These are phyloP conservation scores for Alternaria sp. DNA, from an alignment of 2,329 filamentous ascomycete genomes.

Conservation along the genomic window DNA sequence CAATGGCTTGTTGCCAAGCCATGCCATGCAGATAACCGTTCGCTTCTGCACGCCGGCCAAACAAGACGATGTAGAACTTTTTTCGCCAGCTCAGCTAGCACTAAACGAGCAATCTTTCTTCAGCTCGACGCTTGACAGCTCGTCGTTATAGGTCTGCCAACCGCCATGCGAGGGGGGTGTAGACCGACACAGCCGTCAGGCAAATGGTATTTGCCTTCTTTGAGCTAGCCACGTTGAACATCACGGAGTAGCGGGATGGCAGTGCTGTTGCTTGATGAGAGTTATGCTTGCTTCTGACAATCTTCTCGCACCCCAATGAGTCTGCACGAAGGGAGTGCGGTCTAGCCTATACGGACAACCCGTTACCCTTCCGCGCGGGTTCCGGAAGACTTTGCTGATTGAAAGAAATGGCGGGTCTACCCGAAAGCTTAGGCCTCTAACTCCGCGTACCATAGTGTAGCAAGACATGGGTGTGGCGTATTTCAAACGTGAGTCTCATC, in stretches of 20 bases:
- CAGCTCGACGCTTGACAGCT: constrained; percentile 9
- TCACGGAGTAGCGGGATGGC: constrained; percentile 17
- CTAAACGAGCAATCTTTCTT: constrained; percentile 32
- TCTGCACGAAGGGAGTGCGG: constrained; percentile 4
- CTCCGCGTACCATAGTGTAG: constrained; percentile 17
- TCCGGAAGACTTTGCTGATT: constrained; percentile 17
- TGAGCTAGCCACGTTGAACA: constrained; percentile 34
- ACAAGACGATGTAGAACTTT: constrained; percentile 27
- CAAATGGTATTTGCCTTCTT: constrained; percentile 20
- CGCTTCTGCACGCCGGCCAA: constrained; percentile 37
- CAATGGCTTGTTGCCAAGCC: constrained; percentile 25
- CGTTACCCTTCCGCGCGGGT: constrained; percentile 23
- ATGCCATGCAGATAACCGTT: constrained; percentile 37
- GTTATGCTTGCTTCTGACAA: constrained; percentile 17
- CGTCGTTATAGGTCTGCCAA: constrained; percentile 17
- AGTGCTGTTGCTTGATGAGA: constrained; percentile 16
- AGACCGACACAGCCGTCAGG: constrained; percentile 15
- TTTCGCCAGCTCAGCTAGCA: constrained; percentile 38
- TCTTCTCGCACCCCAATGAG: background rate
- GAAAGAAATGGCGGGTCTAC: constrained; percentile 13
- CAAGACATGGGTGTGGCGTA: constrained; percentile 15
- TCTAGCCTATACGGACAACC: constrained; percentile 1
- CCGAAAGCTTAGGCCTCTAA: constrained; percentile 20
- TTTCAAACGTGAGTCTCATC: constrained; percentile 21
- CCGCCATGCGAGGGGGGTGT: background rate